A percentile compares a stretch with the other conserved stretches of the same genome.
Conservation (phyloP, 768 basidiomycete species). For the Suillus occidentalis region DNA sequence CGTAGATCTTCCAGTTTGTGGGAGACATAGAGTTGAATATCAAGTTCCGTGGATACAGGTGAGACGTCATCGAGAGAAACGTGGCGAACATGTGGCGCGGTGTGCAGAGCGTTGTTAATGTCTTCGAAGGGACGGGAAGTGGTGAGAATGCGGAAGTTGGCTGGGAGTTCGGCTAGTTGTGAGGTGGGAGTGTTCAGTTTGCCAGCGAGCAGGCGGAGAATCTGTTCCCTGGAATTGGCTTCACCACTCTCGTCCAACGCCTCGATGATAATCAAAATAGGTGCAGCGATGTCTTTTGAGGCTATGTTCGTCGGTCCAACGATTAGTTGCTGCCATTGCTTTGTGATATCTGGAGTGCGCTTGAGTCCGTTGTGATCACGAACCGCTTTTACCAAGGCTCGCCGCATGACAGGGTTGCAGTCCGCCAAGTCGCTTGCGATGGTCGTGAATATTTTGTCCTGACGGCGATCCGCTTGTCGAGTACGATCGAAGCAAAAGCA, state of each 20-base stretch:
- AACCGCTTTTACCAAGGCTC: not conserved
- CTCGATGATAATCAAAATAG: constrained; percentile 25
- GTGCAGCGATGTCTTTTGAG: constrained; percentile 12
- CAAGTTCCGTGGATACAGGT: not conserved
- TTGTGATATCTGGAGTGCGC: not conserved
- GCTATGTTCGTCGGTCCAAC: constrained; percentile 10
- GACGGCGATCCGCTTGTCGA: too few relatives aligned
- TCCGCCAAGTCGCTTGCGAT: not conserved
- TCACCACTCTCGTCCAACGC: constrained; percentile 21
- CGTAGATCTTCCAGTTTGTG: not conserved
- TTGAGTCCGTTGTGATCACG: not conserved
- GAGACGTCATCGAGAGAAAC: constrained; percentile 2
- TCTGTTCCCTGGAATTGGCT: constrained; percentile 1
- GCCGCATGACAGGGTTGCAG: constrained; percentile 1
- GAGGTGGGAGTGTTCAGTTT: not conserved
- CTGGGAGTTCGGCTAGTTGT: not conserved
- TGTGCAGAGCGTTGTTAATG: constrained; percentile 9
- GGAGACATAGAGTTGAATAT: constrained; percentile 6
- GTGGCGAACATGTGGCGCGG: not conserved
- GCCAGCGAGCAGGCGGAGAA: constrained; percentile 14
- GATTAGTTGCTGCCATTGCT: constrained; percentile 21
- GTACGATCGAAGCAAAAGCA: too few relatives aligned
- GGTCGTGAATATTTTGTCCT: too few relatives aligned
- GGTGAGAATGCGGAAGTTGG: constrained; percentile 17
- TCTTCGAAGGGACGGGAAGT: constrained; percentile 13